These are phyloP conservation scores for Escovopsis weberi DNA, from an alignment of 2,329 filamentous ascomycete genomes.

Conservation along the genomic window DNA sequence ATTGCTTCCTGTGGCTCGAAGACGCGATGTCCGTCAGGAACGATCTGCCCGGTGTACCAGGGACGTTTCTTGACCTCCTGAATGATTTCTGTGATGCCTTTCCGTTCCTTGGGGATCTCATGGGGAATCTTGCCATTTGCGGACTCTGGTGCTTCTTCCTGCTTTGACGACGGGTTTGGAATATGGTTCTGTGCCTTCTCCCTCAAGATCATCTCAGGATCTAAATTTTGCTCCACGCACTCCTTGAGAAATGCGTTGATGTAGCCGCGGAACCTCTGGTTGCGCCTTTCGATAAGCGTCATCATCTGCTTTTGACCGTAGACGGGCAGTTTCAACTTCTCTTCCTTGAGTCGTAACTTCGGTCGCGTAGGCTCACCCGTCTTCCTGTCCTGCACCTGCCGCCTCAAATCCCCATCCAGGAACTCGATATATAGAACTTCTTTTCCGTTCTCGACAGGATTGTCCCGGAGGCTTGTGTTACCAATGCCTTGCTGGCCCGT, in stretches of 20 bases:
- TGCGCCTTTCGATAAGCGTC: constrained; percentile 75
- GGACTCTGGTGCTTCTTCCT: constrained; percentile 14
- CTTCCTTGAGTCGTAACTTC: constrained; percentile 53
- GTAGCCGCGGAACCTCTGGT: constrained; percentile 65
- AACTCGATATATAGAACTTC: constrained; percentile 87
- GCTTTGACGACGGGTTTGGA: constrained; percentile 40
- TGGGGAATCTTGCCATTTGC: constrained; percentile 40
- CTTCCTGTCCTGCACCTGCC: constrained; percentile 57
- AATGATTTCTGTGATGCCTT: constrained; percentile 71
- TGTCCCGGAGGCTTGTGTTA: constrained; percentile 5
- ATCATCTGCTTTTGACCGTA: constrained; percentile 90
- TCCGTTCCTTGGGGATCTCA: constrained; percentile 65
- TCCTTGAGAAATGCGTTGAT: constrained; percentile 63
- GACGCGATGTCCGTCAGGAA: constrained; percentile 81
- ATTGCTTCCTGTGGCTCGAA: constrained; percentile 75
- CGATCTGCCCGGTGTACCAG: constrained; percentile 88
- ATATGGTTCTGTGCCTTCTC: constrained; percentile 44
- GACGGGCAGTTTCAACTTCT: constrained; percentile 80
- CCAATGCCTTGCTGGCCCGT: constrained; percentile 33
- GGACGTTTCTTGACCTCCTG: constrained; percentile 65
- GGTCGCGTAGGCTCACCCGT: constrained; percentile 59
- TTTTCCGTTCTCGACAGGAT: constrained; percentile 21
- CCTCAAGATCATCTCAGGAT: constrained; percentile 53
- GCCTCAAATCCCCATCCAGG: constrained; percentile 77
- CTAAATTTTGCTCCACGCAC: constrained; percentile 47